Conservation (phyloP, 768 basidiomycete genomes). For the Vishniacozyma victoriae region DNA sequence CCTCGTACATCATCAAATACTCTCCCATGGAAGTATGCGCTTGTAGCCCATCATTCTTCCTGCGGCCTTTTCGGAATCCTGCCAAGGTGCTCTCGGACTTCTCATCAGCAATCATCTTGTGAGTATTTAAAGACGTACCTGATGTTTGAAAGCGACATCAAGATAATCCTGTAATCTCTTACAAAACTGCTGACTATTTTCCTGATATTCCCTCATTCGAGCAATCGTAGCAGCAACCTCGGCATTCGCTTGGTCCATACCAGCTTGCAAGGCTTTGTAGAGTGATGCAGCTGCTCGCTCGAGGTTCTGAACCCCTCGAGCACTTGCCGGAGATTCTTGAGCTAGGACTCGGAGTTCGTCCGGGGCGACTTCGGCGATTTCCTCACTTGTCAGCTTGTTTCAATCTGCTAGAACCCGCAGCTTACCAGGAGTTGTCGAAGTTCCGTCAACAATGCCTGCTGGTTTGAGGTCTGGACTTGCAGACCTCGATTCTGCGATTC, state of each 20-base stretch:
- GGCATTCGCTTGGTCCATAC: slow-evolving; percentile 54
- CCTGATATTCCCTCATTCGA: slow-evolving; percentile 80
- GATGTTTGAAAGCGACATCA: slow-evolving; percentile 83
- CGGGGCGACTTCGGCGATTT: slow-evolving; percentile 88
- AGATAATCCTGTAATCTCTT: slow-evolving; percentile 85
- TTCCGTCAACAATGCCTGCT: slow-evolving; percentile 73
- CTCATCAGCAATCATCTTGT: slow-evolving; percentile 30
- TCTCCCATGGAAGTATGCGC: slow-evolving; percentile 68
- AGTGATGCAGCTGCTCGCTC: slow-evolving; percentile 78
- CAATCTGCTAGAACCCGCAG: background rate
- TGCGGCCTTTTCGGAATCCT: slow-evolving; percentile 22
- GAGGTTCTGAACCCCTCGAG: slow-evolving; percentile 65
- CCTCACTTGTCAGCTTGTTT: slow-evolving; percentile 51
- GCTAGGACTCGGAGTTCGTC: slow-evolving; percentile 68
- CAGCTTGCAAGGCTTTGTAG: slow-evolving; percentile 91
- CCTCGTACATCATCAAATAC: slow-evolving; percentile 80
- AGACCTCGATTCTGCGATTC: slow-evolving; percentile 94
- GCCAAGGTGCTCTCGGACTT: slow-evolving; percentile 46
- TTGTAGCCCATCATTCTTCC: slow-evolving; percentile 50
- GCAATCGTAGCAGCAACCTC: slow-evolving; percentile 99
- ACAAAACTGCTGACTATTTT: slow-evolving; percentile 86
- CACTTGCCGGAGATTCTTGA: slow-evolving; percentile 82
- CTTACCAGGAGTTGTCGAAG: slow-evolving; percentile 78
- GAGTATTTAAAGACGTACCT: slow-evolving; percentile 52
- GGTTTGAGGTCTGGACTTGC: slow-evolving; percentile 96